phyloP scores from a whole-genome alignment of 192 early-diverging fungal genomes.

The Entomortierella beljakovae region DNA sequence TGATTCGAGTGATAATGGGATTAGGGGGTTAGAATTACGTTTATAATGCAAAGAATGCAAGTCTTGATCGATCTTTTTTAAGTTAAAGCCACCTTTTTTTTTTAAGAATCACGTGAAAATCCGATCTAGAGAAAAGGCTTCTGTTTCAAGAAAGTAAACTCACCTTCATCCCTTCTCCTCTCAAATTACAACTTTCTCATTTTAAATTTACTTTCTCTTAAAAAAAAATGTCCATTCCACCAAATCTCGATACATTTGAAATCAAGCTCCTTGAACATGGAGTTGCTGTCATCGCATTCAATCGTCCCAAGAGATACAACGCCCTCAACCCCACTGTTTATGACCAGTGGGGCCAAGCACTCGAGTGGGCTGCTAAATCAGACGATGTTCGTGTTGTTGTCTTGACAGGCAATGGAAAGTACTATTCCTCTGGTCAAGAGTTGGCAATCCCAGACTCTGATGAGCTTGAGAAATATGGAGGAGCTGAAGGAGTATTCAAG shows the following conservation, averaged over 20 bases:
- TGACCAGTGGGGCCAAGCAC: constrained; percentile 70
- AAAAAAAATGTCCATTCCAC: constrained; percentile 29
- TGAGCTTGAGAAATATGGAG: constrained; percentile 17
- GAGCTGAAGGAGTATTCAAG: constrained; percentile 12
- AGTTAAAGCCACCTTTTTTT: not conserved
- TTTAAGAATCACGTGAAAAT: not conserved
- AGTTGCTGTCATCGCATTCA: constrained; percentile 73
- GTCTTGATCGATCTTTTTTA: not conserved
- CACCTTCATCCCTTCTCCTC: constrained; percentile 5
- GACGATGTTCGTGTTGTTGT: constrained; percentile 67
- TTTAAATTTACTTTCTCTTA: not conserved
- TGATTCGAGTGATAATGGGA: too few relatives aligned
- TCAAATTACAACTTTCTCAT: not conserved
- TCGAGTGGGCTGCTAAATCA: constrained; percentile 61
- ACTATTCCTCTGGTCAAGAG: constrained; percentile 75
- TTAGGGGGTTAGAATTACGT: too few relatives aligned
- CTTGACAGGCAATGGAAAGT: constrained; percentile 74
- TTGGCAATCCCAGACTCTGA: constrained; percentile 47
- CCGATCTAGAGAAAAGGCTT: not conserved
- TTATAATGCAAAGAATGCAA: too few relatives aligned
- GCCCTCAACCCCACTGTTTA: constrained; percentile 67
- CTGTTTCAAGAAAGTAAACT: not conserved
- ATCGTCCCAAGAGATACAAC: constrained; percentile 71
- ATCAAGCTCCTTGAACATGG: constrained; percentile 60
- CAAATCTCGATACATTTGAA: constrained; percentile 59